Evolutionary conservation across 2,329 filamentous ascomycete species (phyloP), one percentile per base, ranked within the genome.

Genomic region (Trichoderma endophyticum): DNA sequence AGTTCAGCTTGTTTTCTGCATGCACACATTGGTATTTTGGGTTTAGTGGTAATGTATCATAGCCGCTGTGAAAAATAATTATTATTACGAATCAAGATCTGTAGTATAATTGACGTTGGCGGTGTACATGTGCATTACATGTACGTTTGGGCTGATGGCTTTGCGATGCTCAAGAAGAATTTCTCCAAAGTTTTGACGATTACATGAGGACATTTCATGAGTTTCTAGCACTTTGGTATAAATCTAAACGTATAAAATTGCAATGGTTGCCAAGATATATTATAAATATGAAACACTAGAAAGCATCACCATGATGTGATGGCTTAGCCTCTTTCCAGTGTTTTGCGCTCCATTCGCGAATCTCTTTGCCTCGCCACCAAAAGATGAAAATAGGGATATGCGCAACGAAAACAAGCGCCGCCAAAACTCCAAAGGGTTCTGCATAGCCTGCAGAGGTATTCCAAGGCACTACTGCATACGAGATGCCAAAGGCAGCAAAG

Each of bases 301-400:
- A 66, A n/a, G 63, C 63, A 36, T 66, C 63, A 6, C 63, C 63
- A 8, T 66, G 63, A 9, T 66, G 63, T 24, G 63, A 66, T 66
- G 63, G 63, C 63, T 12, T 9, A 4, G 63, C 63, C 28, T 66
- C 63, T 21, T 66, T 56, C 63, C 63, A 66, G 18, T 51, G 12
- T 1, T 54, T 66, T 24, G 43, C 63, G 28, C 63, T 66, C 63
- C 63, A 66, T 21, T 66, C 63, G n/a, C 63, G 63, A 56, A 66
- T 66, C 43, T 66, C n/a, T 21, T 54, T 66, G 63, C 63, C 63
- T n/a, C 39, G 32, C 63, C 63, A 66, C 63, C 63, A 66, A 36
- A 66, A 56, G n/a, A 66, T 32, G 28, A 66, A 66, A 34, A 66
- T 66, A 3, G 63, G 63, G 26, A 66, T 66, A 21, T 66, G 63